Conservation (phyloP, 495 filamentous ascomycete species). For the Trichoderma gamsii region DNA sequence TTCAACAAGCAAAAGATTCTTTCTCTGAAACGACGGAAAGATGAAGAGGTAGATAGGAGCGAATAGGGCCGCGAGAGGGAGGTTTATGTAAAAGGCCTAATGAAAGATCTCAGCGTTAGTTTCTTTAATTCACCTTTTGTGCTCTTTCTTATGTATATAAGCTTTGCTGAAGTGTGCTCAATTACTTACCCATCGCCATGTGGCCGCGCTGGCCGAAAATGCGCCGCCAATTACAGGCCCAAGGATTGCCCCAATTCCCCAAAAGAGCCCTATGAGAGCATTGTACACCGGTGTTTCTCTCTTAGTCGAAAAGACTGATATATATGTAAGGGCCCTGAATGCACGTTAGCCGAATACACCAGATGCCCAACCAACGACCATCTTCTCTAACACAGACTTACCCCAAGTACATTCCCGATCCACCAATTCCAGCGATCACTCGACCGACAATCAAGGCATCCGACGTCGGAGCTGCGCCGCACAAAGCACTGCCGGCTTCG, state of each 20-base stretch:
- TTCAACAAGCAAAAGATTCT: constrained; percentile 27
- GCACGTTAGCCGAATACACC: constrained; percentile 35
- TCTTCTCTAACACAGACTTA: constrained; percentile 16
- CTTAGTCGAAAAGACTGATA: too few relatives aligned
- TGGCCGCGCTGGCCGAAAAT: constrained; percentile 44
- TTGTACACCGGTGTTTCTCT: constrained; percentile 40
- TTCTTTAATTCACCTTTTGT: too few relatives aligned
- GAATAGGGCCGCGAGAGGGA: constrained; percentile 47
- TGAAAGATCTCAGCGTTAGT: neutral
- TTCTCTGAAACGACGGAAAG: constrained; percentile 43
- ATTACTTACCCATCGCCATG: constrained; percentile 42
- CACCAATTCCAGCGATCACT: constrained; percentile 34
- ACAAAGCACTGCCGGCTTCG: constrained; percentile 45
- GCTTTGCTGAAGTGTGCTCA: too few relatives aligned
- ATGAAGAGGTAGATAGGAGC: constrained; percentile 53
- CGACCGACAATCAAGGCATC: constrained; percentile 47
- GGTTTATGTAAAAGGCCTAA: constrained; percentile 64
- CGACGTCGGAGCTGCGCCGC: constrained; percentile 47
- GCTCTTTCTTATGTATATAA: too few relatives aligned
- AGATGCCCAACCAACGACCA: too few relatives aligned
- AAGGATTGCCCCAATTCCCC: constrained; percentile 36
- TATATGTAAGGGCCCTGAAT: too few relatives aligned
- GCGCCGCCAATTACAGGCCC: constrained; percentile 60
- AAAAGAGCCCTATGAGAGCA: constrained; percentile 16
- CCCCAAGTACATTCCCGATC: constrained; percentile 46